phyloP scores from a whole-genome alignment of 1,284 basidiomycete genomes.

The Salmacisia buchloeana region DNA sequence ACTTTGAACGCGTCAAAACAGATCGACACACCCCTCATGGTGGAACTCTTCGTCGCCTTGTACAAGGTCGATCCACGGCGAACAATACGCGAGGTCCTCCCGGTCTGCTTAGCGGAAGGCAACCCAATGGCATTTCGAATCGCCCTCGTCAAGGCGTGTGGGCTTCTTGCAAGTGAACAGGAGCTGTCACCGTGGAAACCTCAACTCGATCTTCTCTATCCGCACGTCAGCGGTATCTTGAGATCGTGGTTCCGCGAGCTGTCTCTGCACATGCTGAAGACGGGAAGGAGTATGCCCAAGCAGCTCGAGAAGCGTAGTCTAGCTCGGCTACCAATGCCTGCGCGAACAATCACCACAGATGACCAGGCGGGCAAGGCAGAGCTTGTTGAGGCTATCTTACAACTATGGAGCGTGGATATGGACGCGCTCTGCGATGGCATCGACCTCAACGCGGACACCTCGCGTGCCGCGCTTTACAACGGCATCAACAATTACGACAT shows the following conservation, averaged over 20 bases:
- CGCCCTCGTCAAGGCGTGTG: conserved; percentile 32
- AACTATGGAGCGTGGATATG: conserved; percentile 35
- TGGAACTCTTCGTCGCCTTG: conserved; percentile 41
- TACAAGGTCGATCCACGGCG: conserved; percentile 42
- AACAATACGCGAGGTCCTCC: conserved; percentile 31
- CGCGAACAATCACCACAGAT: conserved; percentile 15
- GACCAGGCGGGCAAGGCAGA: conserved; percentile 27
- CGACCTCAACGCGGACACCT: conserved; percentile 11
- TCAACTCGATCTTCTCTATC: conserved; percentile 31
- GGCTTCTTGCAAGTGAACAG: conserved; percentile 31
- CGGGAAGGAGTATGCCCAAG: background rate
- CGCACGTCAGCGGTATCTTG: conserved; percentile 25
- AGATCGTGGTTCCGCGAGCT: conserved; percentile 23
- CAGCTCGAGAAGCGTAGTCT: conserved; percentile 8
- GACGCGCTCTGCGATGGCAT: conserved; percentile 24
- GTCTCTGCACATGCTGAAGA: conserved; percentile 1
- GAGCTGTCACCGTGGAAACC: conserved; percentile 32
- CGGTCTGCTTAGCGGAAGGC: conserved; percentile 29
- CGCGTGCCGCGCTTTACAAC: background rate
- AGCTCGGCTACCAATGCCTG: background rate
- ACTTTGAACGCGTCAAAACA: conserved; percentile 26
- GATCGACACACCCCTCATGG: conserved; percentile 41
- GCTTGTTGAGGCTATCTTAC: conserved; percentile 33
- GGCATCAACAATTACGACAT: conserved; percentile 14
- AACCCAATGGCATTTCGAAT: conserved; percentile 36